Evolutionary conservation across 495 filamentous ascomycete genomes (phyloP), one percentile per base, ranked within the genome.

Genomic region (Talaromyces stipitatus): DNA sequence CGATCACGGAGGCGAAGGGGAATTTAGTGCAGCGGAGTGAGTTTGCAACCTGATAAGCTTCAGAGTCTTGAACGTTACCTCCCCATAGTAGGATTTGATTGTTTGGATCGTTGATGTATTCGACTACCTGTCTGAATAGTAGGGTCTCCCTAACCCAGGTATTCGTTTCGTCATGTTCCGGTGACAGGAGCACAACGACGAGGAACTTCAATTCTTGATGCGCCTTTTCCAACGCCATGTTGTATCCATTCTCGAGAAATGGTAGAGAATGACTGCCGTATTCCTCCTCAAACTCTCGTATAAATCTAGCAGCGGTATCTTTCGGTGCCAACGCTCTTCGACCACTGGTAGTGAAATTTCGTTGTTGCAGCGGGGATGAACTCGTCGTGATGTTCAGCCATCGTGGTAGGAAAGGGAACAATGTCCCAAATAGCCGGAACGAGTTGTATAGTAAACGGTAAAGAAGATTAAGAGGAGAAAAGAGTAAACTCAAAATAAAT

Each of bases 181-280:
- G 89, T 1, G 90, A 90, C 14, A 96, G 68, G 5, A 97, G 77
- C 4, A 97, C 75, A 6, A 96, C 87, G 9, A 97, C 66, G 2
- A 98, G 74, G 66, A 95, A 95, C 60, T 92, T 91, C 53, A 96
- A 73, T n/a, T 97, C 90, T 56, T 79, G 83, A 69, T 97, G 96
- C 0, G 94, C 91, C 9, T 83, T 69, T 64, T 98, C 94, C 54
- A 95, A 77, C 0, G 91, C 89, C 68, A 92, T 88, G 16, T 94
- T 90, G 66, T 96, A 96, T 26, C 91, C 90, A 38, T 84, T 86
- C 60, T 96, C 91, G 59, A 86, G 81, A 68, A 92, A 95, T 0
- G 82, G 79, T 11, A 97, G 70, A 14, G 72, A 69, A 59, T 87
- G 77, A 9, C 72, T 69, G 2, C 89, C 90, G 69, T 95, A 94